A percentile compares a stretch with the other conserved stretches of the same genome.
phyloP scores from a whole-genome alignment of 345 rosid species.

The Brassica juncea region DNA sequence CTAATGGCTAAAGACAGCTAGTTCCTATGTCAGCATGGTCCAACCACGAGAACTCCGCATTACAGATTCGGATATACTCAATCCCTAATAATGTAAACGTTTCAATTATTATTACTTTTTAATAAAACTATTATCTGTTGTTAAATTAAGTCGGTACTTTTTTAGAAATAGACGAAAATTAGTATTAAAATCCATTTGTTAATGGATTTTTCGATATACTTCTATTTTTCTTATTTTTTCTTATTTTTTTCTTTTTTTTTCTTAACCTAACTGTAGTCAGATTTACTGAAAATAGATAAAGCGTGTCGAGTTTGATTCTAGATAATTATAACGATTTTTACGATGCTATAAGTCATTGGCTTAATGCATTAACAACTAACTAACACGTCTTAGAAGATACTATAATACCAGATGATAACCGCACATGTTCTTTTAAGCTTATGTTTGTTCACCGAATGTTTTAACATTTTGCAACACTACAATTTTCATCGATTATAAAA shows the following conservation, averaged over 20 bases:
- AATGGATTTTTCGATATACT: background rate
- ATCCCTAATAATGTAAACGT: conserved; percentile 12
- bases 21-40: conserved; percentile 46
- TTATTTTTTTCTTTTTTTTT: background rate
- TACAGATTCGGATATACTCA: conserved; percentile 54
- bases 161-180: conserved; percentile 2
- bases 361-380: background rate
- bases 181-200: background rate
- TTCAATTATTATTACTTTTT: background rate
- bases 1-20: conserved; percentile 43
- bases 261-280: background rate
- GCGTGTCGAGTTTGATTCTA: conserved; percentile 1
- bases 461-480: too few relatives aligned
- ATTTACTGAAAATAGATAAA: background rate
- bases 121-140: background rate
- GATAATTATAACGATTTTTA: background rate
- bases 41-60: conserved; percentile 31
- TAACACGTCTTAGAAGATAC: conserved; percentile 12
- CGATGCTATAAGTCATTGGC: background rate
- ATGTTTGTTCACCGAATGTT: too few relatives aligned
- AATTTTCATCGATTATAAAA: too few relatives aligned
- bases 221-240: background rate
- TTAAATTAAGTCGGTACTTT: background rate
- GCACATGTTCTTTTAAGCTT: too few relatives aligned
- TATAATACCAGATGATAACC: background rate